These are phyloP conservation scores for Arbutus unedo DNA, from an alignment of 148 eudicot species.

Conservation along the genomic window DNA sequence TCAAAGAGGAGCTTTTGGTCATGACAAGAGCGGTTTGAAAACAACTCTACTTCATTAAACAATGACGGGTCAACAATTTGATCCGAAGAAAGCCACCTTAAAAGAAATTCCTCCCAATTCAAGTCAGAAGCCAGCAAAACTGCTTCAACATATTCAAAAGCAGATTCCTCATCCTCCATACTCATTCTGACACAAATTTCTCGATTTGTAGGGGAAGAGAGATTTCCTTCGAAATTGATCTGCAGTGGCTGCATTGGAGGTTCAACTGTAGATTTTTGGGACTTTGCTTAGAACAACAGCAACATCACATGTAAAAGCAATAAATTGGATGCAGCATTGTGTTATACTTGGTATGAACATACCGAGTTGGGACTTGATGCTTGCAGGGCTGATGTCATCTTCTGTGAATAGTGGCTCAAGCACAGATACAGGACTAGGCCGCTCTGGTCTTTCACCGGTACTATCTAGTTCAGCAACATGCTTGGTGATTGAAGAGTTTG, in stretches of 20 bases:
- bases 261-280: conserved; percentile 36
- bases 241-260: conserved; percentile 54
- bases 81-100: conserved; percentile 53
- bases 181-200: conserved; percentile 23
- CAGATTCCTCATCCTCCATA: conserved; percentile 57
- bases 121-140: conserved; percentile 77
- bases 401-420: conserved; percentile 75
- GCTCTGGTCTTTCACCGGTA: conserved; percentile 45
- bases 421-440: conserved; percentile 91
- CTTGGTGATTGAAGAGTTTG: conserved; percentile 29
- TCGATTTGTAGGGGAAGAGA: conserved; percentile 24
- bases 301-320: neutral
- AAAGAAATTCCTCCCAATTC: conserved; percentile 70
- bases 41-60: conserved; percentile 76
- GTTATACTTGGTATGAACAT: conserved; percentile 14
- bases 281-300: conserved; percentile 15
- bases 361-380: conserved; percentile 47
- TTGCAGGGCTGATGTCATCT: conserved; percentile 68
- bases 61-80: conserved; percentile 67
- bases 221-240: conserved; percentile 58
- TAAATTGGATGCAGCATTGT: neutral
- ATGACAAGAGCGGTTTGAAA: conserved; percentile 56
- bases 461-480: conserved; percentile 37
- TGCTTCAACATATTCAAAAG: conserved; percentile 72
- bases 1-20: conserved; percentile 90